Evolutionary conservation across 1,139 yeast species (phyloP).

Genomic region (Blastobotrys arbuscula): DNA sequence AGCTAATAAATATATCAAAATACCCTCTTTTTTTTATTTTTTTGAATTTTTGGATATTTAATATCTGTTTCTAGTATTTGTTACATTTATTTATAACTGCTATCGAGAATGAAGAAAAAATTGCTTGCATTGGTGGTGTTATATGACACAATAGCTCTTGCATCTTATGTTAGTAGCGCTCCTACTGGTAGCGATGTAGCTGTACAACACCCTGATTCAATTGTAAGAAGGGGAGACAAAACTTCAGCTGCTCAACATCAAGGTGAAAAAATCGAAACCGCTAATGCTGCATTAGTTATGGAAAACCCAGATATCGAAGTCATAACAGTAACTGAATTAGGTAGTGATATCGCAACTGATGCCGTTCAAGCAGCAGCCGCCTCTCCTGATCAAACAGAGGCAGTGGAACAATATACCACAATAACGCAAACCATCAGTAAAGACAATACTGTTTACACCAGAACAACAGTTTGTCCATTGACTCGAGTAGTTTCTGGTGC

Average conservation of each 20-base stretch:
- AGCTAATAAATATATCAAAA: neutral
- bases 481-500: neutral
- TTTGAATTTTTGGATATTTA: too few relatives aligned
- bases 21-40: neutral
- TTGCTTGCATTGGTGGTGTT: neutral
- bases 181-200: too few relatives aligned
- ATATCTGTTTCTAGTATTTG: too few relatives aligned
- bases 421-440: neutral
- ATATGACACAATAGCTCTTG: neutral
- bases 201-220: too few relatives aligned
- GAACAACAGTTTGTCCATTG: conserved; percentile 6
- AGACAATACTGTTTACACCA: neutral
- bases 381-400: neutral
- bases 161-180: neutral
- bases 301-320: too few relatives aligned
- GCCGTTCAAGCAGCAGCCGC: neutral
- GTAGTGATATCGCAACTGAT: neutral
- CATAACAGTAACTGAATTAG: too few relatives aligned
- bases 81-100: too few relatives aligned
- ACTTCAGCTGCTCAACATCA: too few relatives aligned
- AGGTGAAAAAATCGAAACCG: neutral
- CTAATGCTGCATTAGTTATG: neutral
- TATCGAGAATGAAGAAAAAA: neutral
- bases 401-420: neutral
- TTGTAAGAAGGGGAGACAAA: too few relatives aligned